Evolutionary conservation across 2,329 filamentous ascomycete species (phyloP), one percentile per base, ranked within the genome.

Genomic region (Colletotrichum sidae): DNA sequence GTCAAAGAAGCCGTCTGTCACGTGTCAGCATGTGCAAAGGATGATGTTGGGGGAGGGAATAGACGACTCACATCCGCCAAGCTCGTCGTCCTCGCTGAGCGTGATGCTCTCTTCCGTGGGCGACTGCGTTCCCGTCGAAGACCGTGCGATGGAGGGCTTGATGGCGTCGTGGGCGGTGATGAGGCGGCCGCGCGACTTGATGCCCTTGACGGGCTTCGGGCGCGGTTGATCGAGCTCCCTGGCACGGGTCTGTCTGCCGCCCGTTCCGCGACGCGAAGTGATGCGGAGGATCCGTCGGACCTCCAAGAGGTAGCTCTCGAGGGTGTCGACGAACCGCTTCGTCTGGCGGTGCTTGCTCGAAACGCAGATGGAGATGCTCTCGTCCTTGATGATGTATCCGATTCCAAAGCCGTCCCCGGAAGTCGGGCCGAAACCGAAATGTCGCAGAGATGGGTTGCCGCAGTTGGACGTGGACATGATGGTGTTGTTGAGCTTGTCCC

Each of bases 381-480:
- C 92, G 70, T 96, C 93, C 79, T 99, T 99, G 86, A 99, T 97
- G 73, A 99, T 98, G 81, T 99, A 99, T 2, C 96, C 96, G 60
- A 99, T 97, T 37, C 96, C 96, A 74, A 98, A 98, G 0, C 96
- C 96, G 70, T 97, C 94, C 2, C 90, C 95, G 0, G 92, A 95
- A 0, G 95, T 97, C 2, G 96, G 96, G 0, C 96, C 96, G 75
- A 99, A 99, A 4, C 96, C 96, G 72, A 99, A 99, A 72, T 98
- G 95, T 2, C 96, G 90, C 15, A 99, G 88, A 0, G 91, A 93
- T 0, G 96, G 96, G 78, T 98, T 99, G 65, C 96, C 96, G 78
- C 96, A 99, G 83, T 99, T 99, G n/a, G 94, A 97, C 0, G 96
- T 98, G 7, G 93, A 97, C 44, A 99, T 83, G 69, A 98, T 93